Conservation (phyloP, 495 filamentous ascomycete species). For the Penicillium fimorum region DNA sequence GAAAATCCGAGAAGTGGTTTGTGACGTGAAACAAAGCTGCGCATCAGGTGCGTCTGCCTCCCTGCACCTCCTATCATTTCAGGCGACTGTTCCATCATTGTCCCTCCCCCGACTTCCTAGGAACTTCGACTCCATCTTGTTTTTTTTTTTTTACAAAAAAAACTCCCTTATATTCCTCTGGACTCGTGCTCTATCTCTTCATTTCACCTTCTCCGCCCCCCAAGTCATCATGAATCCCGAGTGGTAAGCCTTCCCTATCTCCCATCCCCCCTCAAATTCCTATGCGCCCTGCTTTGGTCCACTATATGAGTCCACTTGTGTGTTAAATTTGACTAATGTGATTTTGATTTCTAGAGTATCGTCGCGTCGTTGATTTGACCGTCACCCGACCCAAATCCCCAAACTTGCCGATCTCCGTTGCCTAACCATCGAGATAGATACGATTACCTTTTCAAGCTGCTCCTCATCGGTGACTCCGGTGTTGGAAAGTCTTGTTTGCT, state of each 20-base stretch:
- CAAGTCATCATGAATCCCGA: slow-evolving; percentile 82
- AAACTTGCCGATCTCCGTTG: slow-evolving; percentile 16
- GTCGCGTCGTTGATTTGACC: not conserved
- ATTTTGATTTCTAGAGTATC: slow-evolving; percentile 25
- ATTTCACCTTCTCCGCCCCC: not conserved
- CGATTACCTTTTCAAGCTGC: slow-evolving; percentile 99
- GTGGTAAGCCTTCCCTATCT: slow-evolving; percentile 64
- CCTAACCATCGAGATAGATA: slow-evolving; percentile 65
- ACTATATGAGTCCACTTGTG: not conserved
- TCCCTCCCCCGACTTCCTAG: slow-evolving; percentile 14
- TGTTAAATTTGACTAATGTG: slow-evolving; percentile 7
- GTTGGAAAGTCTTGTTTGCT: slow-evolving; percentile 99
- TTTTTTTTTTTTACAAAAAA: not conserved
- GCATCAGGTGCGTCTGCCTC: slow-evolving; percentile 31
- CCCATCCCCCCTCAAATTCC: slow-evolving; percentile 10
- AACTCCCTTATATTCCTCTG: not conserved
- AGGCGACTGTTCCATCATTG: slow-evolving; percentile 26
- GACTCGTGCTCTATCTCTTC: not conserved
- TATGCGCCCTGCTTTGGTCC: slow-evolving; percentile 9
- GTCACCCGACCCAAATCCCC: slow-evolving; percentile 7
- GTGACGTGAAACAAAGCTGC: slow-evolving; percentile 35
- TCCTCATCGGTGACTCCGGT: slow-evolving; percentile 99
- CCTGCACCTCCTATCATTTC: slow-evolving; percentile 41
- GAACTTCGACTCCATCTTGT: slow-evolving; percentile 8
- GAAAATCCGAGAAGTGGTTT: slow-evolving; percentile 9